phyloP scores from a whole-genome alignment of 192 early-diverging fungal genomes.

The Coemansia sp. region DNA sequence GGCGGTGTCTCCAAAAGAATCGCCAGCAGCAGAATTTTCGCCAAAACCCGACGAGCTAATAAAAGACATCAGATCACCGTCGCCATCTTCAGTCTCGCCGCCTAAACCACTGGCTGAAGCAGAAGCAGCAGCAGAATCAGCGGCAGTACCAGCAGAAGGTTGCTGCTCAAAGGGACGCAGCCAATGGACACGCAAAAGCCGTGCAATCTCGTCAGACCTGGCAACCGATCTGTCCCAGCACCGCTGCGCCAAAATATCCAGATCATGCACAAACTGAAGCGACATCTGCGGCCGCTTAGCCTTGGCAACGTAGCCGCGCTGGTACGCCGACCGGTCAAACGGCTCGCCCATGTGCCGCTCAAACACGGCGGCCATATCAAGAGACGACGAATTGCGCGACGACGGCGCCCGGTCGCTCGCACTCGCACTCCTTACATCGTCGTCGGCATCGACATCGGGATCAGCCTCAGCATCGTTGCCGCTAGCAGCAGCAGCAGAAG shows the following conservation, averaged over 20 bases:
- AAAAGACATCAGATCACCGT: not conserved
- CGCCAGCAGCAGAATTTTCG: not conserved
- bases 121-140: not conserved
- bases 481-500: not conserved
- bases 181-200: constrained; percentile 44
- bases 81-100: not conserved
- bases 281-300: constrained; percentile 34
- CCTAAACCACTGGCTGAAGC: not conserved
- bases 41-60: not conserved
- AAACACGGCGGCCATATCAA: constrained; percentile 27
- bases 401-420: constrained; percentile 3
- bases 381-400: constrained; percentile 22
- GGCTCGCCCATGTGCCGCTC: constrained; percentile 29
- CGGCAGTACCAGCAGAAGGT: not conserved
- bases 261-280: constrained; percentile 24
- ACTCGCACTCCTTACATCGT: not conserved
- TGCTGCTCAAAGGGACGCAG: constrained; percentile 24
- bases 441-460: not conserved
- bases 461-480: not conserved
- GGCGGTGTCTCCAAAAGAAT: not conserved
- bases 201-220: constrained; percentile 39
- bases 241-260: constrained; percentile 31
- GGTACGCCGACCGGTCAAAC: constrained; percentile 23
- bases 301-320: constrained; percentile 40
- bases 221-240: constrained; percentile 43